Percentiles rank a stretch among this genome's conserved stretches.
These are phyloP conservation scores for Sordariomycetes sp. DNA, from an alignment of 2,329 filamentous ascomycete genomes.

Conservation along the genomic window DNA sequence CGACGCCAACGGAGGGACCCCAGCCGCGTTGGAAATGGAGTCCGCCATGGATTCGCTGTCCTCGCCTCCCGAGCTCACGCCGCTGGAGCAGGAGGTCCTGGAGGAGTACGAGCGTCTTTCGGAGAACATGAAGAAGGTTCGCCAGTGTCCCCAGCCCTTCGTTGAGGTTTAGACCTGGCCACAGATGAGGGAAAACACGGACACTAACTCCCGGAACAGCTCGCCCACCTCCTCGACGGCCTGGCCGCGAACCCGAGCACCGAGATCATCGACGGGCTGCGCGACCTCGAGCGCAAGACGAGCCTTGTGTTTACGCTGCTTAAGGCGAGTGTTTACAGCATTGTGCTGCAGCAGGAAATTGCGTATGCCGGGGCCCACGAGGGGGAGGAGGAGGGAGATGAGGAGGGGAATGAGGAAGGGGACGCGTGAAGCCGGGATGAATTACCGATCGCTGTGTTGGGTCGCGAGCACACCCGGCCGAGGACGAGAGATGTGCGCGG, in stretches of 20 bases:
- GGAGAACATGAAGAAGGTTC: slow-evolving; percentile 82
- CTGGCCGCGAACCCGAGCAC: slow-evolving; percentile 63
- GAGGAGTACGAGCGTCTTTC: slow-evolving; percentile 86
- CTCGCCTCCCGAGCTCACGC: slow-evolving; percentile 50
- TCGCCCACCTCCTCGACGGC: slow-evolving; percentile 47
- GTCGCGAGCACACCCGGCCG: no score
- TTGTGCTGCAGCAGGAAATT: slow-evolving; percentile 96
- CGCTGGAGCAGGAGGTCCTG: slow-evolving; percentile 85
- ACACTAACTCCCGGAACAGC: background rate
- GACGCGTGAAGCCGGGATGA: background rate
- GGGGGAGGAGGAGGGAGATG: background rate
- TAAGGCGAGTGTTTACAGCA: slow-evolving; percentile 97
- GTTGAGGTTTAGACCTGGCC: no score
- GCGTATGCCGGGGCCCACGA: slow-evolving; percentile 42
- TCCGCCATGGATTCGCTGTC: slow-evolving; percentile 3
- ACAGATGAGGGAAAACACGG: background rate
- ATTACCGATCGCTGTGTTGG: no score
- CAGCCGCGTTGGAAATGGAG: slow-evolving; percentile 4
- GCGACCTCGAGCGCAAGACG: slow-evolving; percentile 87
- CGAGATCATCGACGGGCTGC: slow-evolving; percentile 75
- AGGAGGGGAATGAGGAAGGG: background rate
- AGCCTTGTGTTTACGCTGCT: slow-evolving; percentile 89
- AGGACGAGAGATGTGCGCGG: no score
- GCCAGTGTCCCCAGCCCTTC: background rate
- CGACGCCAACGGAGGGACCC: background rate